Evolutionary conservation across 148 eudicot species (phyloP), one percentile per base, ranked within the genome.

Genomic region (Arctostaphylos glauca): DNA sequence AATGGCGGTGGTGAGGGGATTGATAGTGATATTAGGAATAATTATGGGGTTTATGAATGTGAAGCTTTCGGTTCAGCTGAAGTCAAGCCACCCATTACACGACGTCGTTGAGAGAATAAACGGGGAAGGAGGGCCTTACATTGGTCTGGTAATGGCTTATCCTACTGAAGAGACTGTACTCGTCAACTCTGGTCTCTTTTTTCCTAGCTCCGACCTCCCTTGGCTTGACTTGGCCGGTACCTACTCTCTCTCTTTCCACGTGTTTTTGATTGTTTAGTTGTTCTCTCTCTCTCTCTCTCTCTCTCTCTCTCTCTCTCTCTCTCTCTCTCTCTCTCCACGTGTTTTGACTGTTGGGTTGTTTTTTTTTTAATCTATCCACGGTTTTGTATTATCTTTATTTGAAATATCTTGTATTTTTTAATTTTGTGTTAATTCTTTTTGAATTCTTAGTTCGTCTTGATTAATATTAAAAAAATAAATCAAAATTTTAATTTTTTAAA

Each of bases 161-260:
- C 9, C 79, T 76, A 53, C 62, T 4, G 62, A 54, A 76, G 79
- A 54, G 62, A 1, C 43, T 1, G 79, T 43, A 0, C 79, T 76
- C 47, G 47, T 76, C 79, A 9, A 14, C 60, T 76, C 64, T 41
- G 79, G 60, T 16, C 62, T 76, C 46, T 76, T 76, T 38, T 4
- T 54, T 54, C 79, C 79, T 23, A 25, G 47, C 56, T 54, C 79
- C 52, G 21, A 54, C 79, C 46, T 53, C 47, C 48, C 79, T 76
- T 76, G n/a, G 19, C 21, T 76, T 13, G n/a, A 25, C n/a, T 76
- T 76, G n/a, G 31, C 79, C 13, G 79, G 79, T 76, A 44, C 72
- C 41, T 14, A 2, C 18, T 21, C 16, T 14, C n/a, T 25, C 50
- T 10, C 31, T 21, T 31, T 18, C 44, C 74, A 31, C 38, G 38